Conservation (phyloP, 2,329 filamentous ascomycete genomes). For the Apiospora pterosperma region DNA sequence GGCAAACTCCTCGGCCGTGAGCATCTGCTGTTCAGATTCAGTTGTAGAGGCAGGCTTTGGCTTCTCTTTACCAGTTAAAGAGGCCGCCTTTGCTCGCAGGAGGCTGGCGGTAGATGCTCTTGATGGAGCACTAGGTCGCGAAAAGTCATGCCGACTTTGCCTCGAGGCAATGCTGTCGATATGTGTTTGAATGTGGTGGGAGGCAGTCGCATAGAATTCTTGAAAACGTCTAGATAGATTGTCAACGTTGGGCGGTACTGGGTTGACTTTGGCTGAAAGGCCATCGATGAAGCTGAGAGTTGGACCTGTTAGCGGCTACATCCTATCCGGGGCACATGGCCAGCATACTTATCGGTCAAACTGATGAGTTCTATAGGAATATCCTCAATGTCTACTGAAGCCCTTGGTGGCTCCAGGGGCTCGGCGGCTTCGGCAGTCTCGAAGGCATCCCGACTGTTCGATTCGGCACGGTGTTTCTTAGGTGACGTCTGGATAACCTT, state of each 20-base stretch:
- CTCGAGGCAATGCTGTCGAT: constrained; percentile 75
- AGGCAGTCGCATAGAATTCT: constrained; percentile 83
- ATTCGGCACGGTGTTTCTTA: constrained; percentile 10
- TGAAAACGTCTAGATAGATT: constrained; percentile 85
- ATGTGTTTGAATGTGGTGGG: constrained; percentile 81
- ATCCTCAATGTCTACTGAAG: constrained; percentile 75
- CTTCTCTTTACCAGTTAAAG: constrained; percentile 51
- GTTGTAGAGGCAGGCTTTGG: constrained; percentile 36
- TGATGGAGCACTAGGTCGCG: constrained; percentile 51
- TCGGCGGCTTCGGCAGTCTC: constrained; percentile 51
- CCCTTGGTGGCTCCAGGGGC: constrained; percentile 41
- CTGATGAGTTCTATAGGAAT: constrained; percentile 92
- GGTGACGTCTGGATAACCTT: constrained; percentile 16
- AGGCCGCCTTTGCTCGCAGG: constrained; percentile 52
- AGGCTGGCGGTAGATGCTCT: constrained; percentile 54
- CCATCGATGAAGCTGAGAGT: constrained; percentile 79
- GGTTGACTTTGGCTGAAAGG: constrained; percentile 80
- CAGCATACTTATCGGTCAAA: constrained; percentile 73
- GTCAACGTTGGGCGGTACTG: constrained; percentile 78
- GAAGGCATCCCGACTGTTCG: constrained; percentile 26
- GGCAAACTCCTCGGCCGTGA: constrained; percentile 81
- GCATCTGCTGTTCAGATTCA: constrained; percentile 72
- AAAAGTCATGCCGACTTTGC: constrained; percentile 65
- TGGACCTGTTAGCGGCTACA: constrained; percentile 16
- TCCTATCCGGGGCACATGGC: not conserved